Evolutionary conservation across 768 basidiomycete genomes (phyloP), one percentile per base, ranked within the genome.

Genomic region (Gelatoporia subvermispora): DNA sequence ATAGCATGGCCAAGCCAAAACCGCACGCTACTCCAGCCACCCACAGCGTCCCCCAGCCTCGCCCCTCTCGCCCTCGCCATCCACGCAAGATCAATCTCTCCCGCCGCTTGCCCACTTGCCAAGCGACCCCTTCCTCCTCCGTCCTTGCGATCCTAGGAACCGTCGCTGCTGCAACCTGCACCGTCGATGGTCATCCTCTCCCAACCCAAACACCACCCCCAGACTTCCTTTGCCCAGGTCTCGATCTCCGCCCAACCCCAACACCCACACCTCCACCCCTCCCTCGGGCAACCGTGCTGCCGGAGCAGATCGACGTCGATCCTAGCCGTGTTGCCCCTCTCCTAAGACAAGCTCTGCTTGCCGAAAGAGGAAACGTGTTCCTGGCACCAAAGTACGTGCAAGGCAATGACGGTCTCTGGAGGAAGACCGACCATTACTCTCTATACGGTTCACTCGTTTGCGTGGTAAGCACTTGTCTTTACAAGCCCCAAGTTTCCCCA

Each of bases 111-210:
- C 57, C 1, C 22, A 38, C 53, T 48, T 50, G 50, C 17, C 46
- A 45, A 59, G 28, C 28, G 13, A 31, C 49, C 54, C 80, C 82
- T 22, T 83, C 83, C 35, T 60, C 75, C 0, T 65, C 71, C 15
- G 52, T 82, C 49, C 72, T 85, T 52, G 73, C 81, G 2, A 63
- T 80, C 42, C 72, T 85, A 35, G 81, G 82, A 21, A 67, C 77
- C 58, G 66, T 85, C 53, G 79, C 72, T 7, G 65, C 77, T 4
- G 66, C 77, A 10, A 65, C 75, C n/a, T 59, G 73, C 22, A 51
- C 69, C 3, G 78, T 66, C 35, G 65, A 74, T 57, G 77, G 72
- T 41, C 70, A 70, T 49, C 81, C 82, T 8, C 64, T 70, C 17
- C 56, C 63, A 3, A 17, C 45, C 43, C 63, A 57, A 11, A 57